Conservation (phyloP, 495 filamentous ascomycete species). For the Usnea hakonensis region DNA sequence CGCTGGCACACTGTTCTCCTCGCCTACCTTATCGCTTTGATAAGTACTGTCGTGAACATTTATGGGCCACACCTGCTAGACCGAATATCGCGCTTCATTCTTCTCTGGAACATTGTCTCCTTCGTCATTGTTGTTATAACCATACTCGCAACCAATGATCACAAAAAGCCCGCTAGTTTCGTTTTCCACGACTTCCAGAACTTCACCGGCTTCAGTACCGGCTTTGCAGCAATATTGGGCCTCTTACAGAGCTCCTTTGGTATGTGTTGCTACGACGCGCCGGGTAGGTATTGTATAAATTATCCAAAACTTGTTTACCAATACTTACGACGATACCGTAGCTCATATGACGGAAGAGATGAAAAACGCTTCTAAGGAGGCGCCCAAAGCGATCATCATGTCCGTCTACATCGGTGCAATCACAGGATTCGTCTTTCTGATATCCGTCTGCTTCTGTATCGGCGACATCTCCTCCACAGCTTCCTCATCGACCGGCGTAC, state of each 20-base stretch:
- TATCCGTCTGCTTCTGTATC: constrained; percentile 45
- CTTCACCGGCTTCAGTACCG: constrained; percentile 43
- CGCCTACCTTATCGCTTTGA: constrained; percentile 40
- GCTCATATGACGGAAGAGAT: constrained; percentile 35
- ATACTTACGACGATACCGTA: too few species aligned
- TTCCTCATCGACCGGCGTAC: constrained; percentile 38
- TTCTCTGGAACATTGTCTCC: constrained; percentile 48
- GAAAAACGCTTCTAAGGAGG: constrained; percentile 41
- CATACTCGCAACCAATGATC: constrained; percentile 46
- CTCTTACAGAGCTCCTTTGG: constrained; percentile 50
- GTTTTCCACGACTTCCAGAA: constrained; percentile 53
- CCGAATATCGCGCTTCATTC: constrained; percentile 42
- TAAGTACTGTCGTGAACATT: constrained; percentile 42
- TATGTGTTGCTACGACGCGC: constrained; percentile 43
- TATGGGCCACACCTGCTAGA: constrained; percentile 45
- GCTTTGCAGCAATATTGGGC: constrained; percentile 48
- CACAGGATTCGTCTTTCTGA: constrained; percentile 44
- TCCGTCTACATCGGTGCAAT: constrained; percentile 45
- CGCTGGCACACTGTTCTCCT: constrained; percentile 52
- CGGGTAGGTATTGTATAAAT: constrained; percentile 13
- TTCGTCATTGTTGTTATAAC: constrained; percentile 46
- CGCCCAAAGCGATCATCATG: constrained; percentile 47
- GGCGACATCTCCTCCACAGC: constrained; percentile 37
- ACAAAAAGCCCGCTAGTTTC: constrained; percentile 49
- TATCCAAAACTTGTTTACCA: too few species aligned